phyloP scores from a whole-genome alignment of 139 green algal species.

The Micractinium sp. region DNA sequence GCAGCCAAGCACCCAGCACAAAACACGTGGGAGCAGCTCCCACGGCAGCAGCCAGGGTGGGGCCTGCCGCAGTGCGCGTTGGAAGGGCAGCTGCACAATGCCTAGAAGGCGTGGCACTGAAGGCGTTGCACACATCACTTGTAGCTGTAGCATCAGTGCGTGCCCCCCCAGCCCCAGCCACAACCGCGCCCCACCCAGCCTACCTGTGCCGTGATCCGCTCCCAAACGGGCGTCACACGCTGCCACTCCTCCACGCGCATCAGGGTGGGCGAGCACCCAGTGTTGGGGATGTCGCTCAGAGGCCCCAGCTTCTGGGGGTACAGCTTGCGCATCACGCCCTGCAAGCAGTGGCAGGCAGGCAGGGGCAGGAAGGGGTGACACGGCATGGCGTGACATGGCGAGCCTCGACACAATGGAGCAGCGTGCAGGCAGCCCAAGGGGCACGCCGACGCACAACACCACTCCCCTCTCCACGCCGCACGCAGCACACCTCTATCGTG shows the following conservation, averaged over 20 bases:
- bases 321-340: conserved; percentile 52
- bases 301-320: conserved; percentile 46
- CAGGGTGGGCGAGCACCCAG: conserved; percentile 53
- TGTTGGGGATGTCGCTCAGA: conserved; percentile 50
- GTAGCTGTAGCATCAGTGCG: no score
- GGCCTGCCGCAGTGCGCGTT: no score
- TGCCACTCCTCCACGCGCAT: conserved; percentile 45
- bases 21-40: no score
- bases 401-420: neutral
- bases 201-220: conserved; percentile 12
- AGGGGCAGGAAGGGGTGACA: neutral
- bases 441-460: neutral
- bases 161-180: neutral
- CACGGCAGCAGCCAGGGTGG: no score
- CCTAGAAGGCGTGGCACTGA: no score
- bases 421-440: neutral
- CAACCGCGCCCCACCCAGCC: neutral
- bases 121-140: no score
- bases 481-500: conserved; percentile 14
- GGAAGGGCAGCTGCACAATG: no score
- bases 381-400: neutral
- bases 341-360: neutral
- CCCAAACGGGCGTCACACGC: conserved; percentile 1
- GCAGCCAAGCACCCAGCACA: no score
- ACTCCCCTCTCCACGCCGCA: neutral